Percentiles rank a stretch among this genome's conserved stretches.
phyloP scores from a whole-genome alignment of 257 asterid species.

The Voacanga thouarsii region DNA sequence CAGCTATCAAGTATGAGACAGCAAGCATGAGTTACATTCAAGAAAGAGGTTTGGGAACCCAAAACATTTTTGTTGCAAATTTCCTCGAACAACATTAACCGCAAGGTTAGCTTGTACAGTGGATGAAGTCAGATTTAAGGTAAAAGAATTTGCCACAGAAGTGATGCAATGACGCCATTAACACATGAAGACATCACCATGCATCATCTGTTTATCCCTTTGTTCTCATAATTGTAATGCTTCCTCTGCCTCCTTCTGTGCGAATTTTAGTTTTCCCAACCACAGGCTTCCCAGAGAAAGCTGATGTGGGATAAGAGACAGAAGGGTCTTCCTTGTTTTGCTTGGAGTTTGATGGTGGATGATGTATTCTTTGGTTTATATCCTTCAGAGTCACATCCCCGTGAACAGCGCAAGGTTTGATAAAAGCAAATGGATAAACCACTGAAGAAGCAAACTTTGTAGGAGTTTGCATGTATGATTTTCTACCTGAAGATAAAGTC shows the following conservation, averaged over 20 bases:
- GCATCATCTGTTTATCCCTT: slow-evolving; percentile 41
- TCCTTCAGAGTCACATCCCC: slow-evolving; percentile 87
- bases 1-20: slow-evolving; percentile 8
- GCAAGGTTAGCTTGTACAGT: slow-evolving; percentile 26
- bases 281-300: slow-evolving; percentile 91
- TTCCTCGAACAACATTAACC: slow-evolving; percentile 10
- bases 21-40: slow-evolving; percentile 7
- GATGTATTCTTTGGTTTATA: slow-evolving; percentile 66
- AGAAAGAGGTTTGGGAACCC: neutral
- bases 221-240: slow-evolving; percentile 87
- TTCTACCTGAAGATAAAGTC: slow-evolving; percentile 49
- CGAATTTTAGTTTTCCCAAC: slow-evolving; percentile 87
- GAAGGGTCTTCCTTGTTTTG: slow-evolving; percentile 41
- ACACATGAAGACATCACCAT: slow-evolving; percentile 9
- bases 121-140: slow-evolving; percentile 9
- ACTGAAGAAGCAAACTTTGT: slow-evolving; percentile 57
- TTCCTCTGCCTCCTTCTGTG: slow-evolving; percentile 84
- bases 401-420: slow-evolving; percentile 73
- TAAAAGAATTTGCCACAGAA: slow-evolving; percentile 6
- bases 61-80: slow-evolving; percentile 10
- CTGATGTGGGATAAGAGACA: slow-evolving; percentile 60
- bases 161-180: slow-evolving; percentile 4
- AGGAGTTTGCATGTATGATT: slow-evolving; percentile 64
- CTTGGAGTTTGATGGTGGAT: slow-evolving; percentile 54
- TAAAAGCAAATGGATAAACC: slow-evolving; percentile 69